A percentile compares a stretch with the other conserved stretches of the same genome.
phyloP scores from a whole-genome alignment of 192 early-diverging fungal species.

The Podila clonocystis region DNA sequence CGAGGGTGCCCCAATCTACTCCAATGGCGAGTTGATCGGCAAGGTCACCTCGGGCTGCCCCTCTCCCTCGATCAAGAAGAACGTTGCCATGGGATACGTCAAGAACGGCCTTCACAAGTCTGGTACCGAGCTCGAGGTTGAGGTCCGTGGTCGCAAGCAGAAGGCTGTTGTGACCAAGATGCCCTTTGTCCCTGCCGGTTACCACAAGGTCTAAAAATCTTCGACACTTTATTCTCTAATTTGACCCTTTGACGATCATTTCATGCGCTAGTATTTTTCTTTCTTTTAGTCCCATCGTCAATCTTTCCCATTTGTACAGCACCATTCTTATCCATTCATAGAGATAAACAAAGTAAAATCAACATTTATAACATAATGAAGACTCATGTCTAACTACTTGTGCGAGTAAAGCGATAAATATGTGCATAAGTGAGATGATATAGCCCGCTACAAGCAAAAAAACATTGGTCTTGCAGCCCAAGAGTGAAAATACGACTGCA shows the following conservation, averaged over 20 bases:
- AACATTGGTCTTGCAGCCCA: not conserved
- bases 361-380: too few species aligned
- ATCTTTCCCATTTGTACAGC: not conserved
- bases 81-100: constrained; percentile 98
- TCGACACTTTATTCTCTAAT: not conserved
- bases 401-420: too few species aligned
- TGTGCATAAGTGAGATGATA: too few species aligned
- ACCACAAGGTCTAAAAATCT: constrained; percentile 67
- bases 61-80: constrained; percentile 90
- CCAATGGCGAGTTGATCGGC: constrained; percentile 76
- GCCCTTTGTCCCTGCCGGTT: constrained; percentile 92
- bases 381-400: too few species aligned
- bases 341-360: too few species aligned
- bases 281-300: not conserved
- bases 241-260: not conserved
- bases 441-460: too few species aligned
- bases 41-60: constrained; percentile 94
- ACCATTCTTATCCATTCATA: not conserved
- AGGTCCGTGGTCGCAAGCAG: constrained; percentile 88
- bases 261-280: not conserved
- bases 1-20: constrained; percentile 74
- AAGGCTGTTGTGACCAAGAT: constrained; percentile 90
- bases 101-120: constrained; percentile 88
- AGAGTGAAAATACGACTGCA: not conserved
- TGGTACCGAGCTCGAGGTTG: constrained; percentile 91